Percentiles rank a stretch among this genome's conserved stretches.
phyloP scores from a whole-genome alignment of 2,329 filamentous ascomycete species.

The Trichoderma sp. region DNA sequence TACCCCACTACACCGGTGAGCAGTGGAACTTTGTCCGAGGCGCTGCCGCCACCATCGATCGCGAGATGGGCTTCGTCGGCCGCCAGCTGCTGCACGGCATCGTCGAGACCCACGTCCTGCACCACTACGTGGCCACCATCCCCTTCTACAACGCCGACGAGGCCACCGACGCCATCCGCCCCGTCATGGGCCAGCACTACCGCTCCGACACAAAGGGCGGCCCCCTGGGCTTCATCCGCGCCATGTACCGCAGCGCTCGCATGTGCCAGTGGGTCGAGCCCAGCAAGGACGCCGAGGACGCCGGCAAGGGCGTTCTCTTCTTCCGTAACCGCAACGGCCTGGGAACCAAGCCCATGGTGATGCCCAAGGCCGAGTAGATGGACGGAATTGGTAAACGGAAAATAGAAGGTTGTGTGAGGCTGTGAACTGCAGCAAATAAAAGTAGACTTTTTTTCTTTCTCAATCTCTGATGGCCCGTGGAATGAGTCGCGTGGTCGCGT shows the following conservation, averaged over 20 bases:
- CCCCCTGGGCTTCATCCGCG: slow-evolving; percentile 78
- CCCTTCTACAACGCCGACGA: slow-evolving; percentile 97
- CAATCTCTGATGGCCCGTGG: neutral
- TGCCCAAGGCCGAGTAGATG: slow-evolving; percentile 31
- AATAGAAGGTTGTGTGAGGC: neutral
- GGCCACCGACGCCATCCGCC: slow-evolving; percentile 90
- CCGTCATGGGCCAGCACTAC: slow-evolving; percentile 95
- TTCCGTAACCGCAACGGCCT: slow-evolving; percentile 93
- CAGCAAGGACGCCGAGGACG: slow-evolving; percentile 75
- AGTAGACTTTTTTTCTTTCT: neutral
- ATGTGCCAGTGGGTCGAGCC: slow-evolving; percentile 99
- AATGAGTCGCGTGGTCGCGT: neutral
- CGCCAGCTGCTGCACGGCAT: slow-evolving; percentile 91
- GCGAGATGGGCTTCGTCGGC: slow-evolving; percentile 95
- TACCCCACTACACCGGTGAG: slow-evolving; percentile 86
- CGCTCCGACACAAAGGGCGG: slow-evolving; percentile 79
- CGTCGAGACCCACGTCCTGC: slow-evolving; percentile 95
- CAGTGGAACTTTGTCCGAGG: slow-evolving; percentile 94
- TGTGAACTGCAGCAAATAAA: slow-evolving; percentile 7
- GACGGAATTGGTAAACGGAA: neutral
- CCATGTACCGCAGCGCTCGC: slow-evolving; percentile 79
- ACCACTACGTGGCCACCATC: slow-evolving; percentile 96
- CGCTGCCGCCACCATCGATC: slow-evolving; percentile 93
- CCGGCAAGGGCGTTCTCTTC: slow-evolving; percentile 85
- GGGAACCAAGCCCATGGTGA: slow-evolving; percentile 56